phyloP scores from a whole-genome alignment of 2,329 filamentous ascomycete genomes.

The Diaporthe citri region DNA sequence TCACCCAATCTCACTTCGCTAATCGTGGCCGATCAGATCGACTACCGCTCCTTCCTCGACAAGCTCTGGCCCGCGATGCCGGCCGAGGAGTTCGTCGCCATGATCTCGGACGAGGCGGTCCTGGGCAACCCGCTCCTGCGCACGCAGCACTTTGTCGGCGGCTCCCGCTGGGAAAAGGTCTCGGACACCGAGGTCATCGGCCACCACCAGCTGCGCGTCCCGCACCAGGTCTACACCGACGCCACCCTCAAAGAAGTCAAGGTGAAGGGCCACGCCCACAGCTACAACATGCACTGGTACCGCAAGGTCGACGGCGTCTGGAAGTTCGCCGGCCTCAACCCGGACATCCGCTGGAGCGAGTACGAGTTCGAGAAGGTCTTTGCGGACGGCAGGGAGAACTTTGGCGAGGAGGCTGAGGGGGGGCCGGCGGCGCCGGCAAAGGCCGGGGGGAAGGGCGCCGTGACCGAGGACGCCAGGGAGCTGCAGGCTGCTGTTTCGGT shows the following conservation, averaged over 20 bases:
- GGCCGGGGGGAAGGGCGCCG: conserved; percentile 35
- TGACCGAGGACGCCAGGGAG: conserved; percentile 10
- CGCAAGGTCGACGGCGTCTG: conserved; percentile 69
- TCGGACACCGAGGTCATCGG: conserved; percentile 70
- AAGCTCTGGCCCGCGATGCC: conserved; percentile 73
- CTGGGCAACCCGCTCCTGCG: conserved; percentile 72
- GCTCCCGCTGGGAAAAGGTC: conserved; percentile 68
- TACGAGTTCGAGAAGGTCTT: conserved; percentile 71
- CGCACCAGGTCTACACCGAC: conserved; percentile 72
- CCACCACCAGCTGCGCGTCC: conserved; percentile 72
- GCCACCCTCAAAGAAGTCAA: conserved; percentile 59
- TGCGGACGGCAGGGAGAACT: conserved; percentile 53
- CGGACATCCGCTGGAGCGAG: conserved; percentile 69
- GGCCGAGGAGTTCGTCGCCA: conserved; percentile 70
- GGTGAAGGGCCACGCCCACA: conserved; percentile 72
- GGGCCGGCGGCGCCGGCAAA: background rate
- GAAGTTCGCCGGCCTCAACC: conserved; percentile 71
- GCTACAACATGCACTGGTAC: conserved; percentile 69
- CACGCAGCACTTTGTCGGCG: conserved; percentile 75
- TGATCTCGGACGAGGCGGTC: conserved; percentile 69
- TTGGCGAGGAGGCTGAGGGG: conserved; percentile 45
- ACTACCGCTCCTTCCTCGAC: conserved; percentile 76
- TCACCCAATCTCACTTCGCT: background rate
- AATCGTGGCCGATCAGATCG: conserved; percentile 62
- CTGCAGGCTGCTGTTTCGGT: conserved; percentile 33